Percentiles rank a stretch among this genome's conserved stretches.
Evolutionary conservation across 306 rosid genomes (phyloP).

Genomic region (Psophocarpus tetragonolobus): DNA sequence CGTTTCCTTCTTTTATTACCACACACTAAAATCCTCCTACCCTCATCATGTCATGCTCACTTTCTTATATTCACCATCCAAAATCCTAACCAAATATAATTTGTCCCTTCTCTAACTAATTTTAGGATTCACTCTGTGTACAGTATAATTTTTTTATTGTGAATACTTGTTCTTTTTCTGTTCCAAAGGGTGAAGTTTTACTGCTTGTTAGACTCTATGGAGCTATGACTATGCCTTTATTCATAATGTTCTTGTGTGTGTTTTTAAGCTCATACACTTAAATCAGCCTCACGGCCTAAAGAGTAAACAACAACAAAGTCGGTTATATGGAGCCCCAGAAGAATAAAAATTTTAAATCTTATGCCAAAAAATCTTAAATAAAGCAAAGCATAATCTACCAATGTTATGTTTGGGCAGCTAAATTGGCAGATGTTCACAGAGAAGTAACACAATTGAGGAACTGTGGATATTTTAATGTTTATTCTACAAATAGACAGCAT

Average conservation of each 20-base stretch:
- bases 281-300: neutral
- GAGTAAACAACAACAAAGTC: too few species aligned
- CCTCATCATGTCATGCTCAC: too few species aligned
- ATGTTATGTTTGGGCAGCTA: neutral
- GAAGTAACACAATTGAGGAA: neutral
- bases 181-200: neutral
- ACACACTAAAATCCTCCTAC: too few species aligned
- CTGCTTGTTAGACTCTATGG: neutral
- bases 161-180: neutral
- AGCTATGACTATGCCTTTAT: neutral
- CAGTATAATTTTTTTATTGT: neutral
- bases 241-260: neutral
- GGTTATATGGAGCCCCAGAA: too few species aligned
- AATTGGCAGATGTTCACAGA: neutral
- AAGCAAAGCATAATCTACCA: conserved; percentile 12
- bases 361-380: neutral
- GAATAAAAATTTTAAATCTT: neutral
- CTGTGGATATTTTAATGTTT: neutral
- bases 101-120: neutral
- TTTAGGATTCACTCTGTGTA: neutral
- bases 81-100: neutral
- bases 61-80: neutral
- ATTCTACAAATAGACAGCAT: neutral
- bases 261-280: neutral
- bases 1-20: neutral